phyloP scores from a whole-genome alignment of 2,329 filamentous ascomycete species.

The Botrytis byssoidea region DNA sequence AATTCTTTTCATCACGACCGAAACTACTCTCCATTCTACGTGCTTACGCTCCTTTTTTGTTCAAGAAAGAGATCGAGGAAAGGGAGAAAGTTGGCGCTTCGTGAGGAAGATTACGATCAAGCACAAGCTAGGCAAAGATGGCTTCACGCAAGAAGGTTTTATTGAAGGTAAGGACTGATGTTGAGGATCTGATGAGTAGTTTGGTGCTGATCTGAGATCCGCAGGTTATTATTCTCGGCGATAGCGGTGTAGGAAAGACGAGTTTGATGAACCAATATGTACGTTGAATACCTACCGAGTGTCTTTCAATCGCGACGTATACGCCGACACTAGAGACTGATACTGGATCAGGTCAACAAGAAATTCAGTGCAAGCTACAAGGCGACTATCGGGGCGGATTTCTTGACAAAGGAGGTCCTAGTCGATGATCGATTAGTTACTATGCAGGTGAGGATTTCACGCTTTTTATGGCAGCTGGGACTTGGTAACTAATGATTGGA shows the following conservation, averaged over 20 bases:
- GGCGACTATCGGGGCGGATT: slow-evolving; percentile 97
- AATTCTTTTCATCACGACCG: background rate
- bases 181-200: background rate
- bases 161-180: slow-evolving; percentile 54
- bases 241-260: slow-evolving; percentile 98
- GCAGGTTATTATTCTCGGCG: slow-evolving; percentile 97
- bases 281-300: slow-evolving; percentile 44
- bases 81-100: slow-evolving; percentile 11
- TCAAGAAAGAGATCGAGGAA: background rate
- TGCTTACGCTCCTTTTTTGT: background rate
- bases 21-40: background rate
- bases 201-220: slow-evolving; percentile 21
- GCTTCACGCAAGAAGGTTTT: slow-evolving; percentile 61
- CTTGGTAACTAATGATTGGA: slow-evolving; percentile 42
- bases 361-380: slow-evolving; percentile 99
- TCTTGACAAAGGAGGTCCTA: slow-evolving; percentile 94
- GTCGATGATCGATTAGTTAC: slow-evolving; percentile 97
- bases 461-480: background rate
- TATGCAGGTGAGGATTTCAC: slow-evolving; percentile 71
- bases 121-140: slow-evolving; percentile 14
- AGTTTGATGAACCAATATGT: slow-evolving; percentile 99
- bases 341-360: slow-evolving; percentile 81
- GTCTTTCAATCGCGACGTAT: background rate
- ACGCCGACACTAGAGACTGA: slow-evolving; percentile 24
- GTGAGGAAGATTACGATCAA: slow-evolving; percentile 14